Evolutionary conservation across 2,329 filamentous ascomycete genomes (phyloP).

Genomic region (Xylariaceae sp.): DNA sequence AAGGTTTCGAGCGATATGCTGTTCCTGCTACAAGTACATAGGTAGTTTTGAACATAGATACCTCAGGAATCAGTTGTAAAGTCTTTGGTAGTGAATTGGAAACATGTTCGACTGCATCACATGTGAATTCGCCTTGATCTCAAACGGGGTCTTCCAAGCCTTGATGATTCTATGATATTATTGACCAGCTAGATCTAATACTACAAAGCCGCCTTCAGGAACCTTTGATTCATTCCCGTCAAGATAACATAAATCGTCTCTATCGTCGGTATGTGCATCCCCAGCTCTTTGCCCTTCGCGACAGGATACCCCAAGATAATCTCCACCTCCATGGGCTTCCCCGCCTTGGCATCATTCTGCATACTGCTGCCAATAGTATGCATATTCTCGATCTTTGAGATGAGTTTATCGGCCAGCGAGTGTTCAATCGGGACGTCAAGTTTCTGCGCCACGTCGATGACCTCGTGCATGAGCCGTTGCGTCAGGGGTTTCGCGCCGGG

Average conservation of each 20-base stretch:
- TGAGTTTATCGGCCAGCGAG: slow-evolving; percentile 43
- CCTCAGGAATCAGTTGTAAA: too few species aligned
- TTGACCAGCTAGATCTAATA: too few species aligned
- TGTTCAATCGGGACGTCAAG: slow-evolving; percentile 45
- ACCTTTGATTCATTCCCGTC: slow-evolving; percentile 29
- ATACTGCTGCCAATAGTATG: slow-evolving; percentile 47
- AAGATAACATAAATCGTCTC: slow-evolving; percentile 35
- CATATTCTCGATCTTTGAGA: slow-evolving; percentile 44
- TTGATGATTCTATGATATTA: too few species aligned
- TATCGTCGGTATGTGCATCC: slow-evolving; percentile 51
- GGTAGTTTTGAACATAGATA: too few species aligned
- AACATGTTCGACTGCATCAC: too few species aligned
- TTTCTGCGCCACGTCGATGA: slow-evolving; percentile 54
- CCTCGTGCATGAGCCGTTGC: slow-evolving; percentile 47
- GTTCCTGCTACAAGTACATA: background rate
- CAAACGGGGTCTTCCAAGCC: too few species aligned
- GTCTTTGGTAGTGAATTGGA: too few species aligned
- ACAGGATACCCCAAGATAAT: slow-evolving; percentile 60
- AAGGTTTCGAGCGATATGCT: too few species aligned
- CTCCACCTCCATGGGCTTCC: slow-evolving; percentile 58
- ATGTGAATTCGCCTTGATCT: too few species aligned
- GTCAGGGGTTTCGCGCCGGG: slow-evolving; percentile 46
- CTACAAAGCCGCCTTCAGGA: slow-evolving; percentile 5
- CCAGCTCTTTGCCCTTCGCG: slow-evolving; percentile 49
- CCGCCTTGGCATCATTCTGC: slow-evolving; percentile 54